Evolutionary conservation across 2,329 filamentous ascomycete genomes (phyloP), one percentile per base, ranked within the genome.

Genomic region (Colletotrichum spinosum): DNA sequence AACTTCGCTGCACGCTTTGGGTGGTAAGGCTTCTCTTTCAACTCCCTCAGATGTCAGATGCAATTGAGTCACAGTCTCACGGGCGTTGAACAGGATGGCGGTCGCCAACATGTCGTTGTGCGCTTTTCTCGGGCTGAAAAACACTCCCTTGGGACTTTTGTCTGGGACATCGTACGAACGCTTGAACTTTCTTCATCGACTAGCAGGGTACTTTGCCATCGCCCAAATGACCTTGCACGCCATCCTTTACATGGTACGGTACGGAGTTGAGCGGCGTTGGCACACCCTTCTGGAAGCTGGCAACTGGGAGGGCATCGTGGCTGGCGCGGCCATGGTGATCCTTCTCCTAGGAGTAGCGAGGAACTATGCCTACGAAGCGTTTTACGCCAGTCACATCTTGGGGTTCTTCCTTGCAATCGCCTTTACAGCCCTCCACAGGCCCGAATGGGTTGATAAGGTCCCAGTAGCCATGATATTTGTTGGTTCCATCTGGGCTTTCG

Each of bases 171-270:
- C 82, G 3, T 81, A 85, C 62, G 81, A 82, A 53, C 74, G 79
- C 25, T 75, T 86, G 7, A 84, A 84, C 45, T 71, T 77, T 2
- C 74, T 85, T 3, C 84, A 86, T 67, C 78, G 80, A 44, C 70
- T 80, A 4, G 77, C 77, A 2, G 83, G 83, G 7, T 84, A 83
- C 49, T 75, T 76, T 1, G 78, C 79, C 1, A 70, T 81, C 2
- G 34, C 76, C 0, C 75, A 74, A 7, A 68, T 76, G 11, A 55
- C 80, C 1, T 50, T 81, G 0, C 83, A 85, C 46, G 73, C 69
- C 0, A 69, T 73, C 11, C 64, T 78, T 0, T 79, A 82, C 59
- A 67, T 72, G 0, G 52, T 72, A 0, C 69, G 76, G 34, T 78
- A 80, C 38, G 72, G 72, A 8, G 62, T 62, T 4, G 48, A 49